Evolutionary conservation across 2,329 filamentous ascomycete species (phyloP).

Genomic region (Colletotrichum sp.): DNA sequence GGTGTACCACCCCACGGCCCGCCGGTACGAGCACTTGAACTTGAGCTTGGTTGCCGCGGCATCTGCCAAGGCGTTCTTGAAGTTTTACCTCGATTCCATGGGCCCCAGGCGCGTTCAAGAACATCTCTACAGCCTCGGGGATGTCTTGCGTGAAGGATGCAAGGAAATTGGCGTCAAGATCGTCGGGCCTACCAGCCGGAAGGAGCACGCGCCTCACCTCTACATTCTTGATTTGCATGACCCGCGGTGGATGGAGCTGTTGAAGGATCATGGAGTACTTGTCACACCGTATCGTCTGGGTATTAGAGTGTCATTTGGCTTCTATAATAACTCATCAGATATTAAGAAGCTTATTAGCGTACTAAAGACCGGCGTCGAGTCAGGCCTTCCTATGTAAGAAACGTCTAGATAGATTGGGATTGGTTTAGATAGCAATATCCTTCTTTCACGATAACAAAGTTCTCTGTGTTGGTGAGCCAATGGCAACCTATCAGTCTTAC

Average conservation of each 20-base stretch:
- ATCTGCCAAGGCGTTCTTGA: constrained; percentile 28
- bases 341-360: constrained; percentile 15
- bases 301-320: constrained; percentile 31
- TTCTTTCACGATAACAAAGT: background rate
- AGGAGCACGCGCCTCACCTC: constrained; percentile 32
- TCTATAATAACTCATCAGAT: constrained; percentile 28
- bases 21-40: constrained; percentile 35
- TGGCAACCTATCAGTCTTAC: background rate
- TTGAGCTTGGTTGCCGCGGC: constrained; percentile 27
- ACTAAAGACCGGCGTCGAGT: background rate
- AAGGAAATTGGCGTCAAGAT: constrained; percentile 25
- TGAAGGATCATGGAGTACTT: constrained; percentile 20
- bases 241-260: constrained; percentile 24
- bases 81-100: constrained; percentile 31
- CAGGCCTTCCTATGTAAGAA: background rate
- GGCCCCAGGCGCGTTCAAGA: constrained; percentile 27
- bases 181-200: constrained; percentile 24
- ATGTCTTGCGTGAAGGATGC: constrained; percentile 24
- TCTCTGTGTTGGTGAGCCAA: background rate
- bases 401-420: background rate
- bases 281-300: constrained; percentile 30
- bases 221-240: constrained; percentile 29
- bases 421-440: background rate
- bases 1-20: constrained; percentile 28
- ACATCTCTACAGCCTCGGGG: constrained; percentile 29